Evolutionary conservation across 768 basidiomycete genomes (phyloP).

Genomic region (Suillus spraguei): DNA sequence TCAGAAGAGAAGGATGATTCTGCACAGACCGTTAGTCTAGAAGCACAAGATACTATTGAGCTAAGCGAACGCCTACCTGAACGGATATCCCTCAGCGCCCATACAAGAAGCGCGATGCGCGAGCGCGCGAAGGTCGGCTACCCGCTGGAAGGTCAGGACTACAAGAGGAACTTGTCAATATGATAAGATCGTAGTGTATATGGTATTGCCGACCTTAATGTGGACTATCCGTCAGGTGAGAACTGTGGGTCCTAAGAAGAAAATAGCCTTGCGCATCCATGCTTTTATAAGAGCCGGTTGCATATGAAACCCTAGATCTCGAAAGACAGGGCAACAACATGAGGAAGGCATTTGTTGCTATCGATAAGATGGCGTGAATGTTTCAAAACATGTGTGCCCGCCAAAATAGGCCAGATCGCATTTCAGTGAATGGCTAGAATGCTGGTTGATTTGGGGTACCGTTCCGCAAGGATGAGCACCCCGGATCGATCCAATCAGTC

Average conservation of each 20-base stretch:
- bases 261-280: conserved; percentile 17
- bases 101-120: conserved; percentile 76
- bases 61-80: conserved; percentile 40
- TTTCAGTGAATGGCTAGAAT: conserved; percentile 25
- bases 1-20: conserved; percentile 43
- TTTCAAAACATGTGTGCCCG: conserved; percentile 21
- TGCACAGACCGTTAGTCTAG: conserved; percentile 7
- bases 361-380: conserved; percentile 35
- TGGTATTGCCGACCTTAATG: conserved; percentile 33
- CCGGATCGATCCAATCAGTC: conserved; percentile 5
- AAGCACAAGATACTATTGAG: not conserved
- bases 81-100: conserved; percentile 61
- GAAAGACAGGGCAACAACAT: conserved; percentile 21
- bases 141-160: conserved; percentile 42
- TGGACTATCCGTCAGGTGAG: conserved; percentile 31
- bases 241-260: conserved; percentile 35
- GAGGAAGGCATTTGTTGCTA: conserved; percentile 21
- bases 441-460: conserved; percentile 26
- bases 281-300: conserved; percentile 34
- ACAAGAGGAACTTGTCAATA: conserved; percentile 15
- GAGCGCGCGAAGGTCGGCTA: conserved; percentile 54
- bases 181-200: conserved; percentile 18
- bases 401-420: conserved; percentile 21
- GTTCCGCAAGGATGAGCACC: conserved; percentile 18
- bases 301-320: conserved; percentile 24